Evolutionary conservation across 306 rosid species (phyloP).

Genomic region (Cucurbita argyrosperma): DNA sequence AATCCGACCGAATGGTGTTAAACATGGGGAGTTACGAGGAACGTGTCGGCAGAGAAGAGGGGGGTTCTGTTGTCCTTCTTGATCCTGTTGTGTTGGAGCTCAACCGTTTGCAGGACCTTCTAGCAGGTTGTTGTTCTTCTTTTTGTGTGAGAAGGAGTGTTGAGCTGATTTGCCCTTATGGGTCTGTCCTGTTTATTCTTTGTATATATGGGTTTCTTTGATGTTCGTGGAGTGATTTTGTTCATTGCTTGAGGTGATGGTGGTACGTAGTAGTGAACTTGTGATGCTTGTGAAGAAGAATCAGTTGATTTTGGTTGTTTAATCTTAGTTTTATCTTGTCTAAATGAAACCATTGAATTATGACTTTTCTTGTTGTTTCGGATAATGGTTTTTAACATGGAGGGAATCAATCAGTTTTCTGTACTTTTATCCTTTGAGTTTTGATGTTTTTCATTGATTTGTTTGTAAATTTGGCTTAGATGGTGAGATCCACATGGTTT

Average conservation of each 20-base stretch:
- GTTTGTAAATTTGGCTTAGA: no score
- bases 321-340: not conserved
- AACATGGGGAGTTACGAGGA: conserved; percentile 45
- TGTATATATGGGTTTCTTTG: not conserved
- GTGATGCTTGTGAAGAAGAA: no score
- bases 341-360: not conserved
- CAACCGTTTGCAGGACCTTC: conserved; percentile 52
- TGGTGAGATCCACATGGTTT: no score
- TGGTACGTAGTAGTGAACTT: no score
- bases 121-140: conserved; percentile 34
- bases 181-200: not conserved
- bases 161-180: not conserved
- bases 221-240: not conserved
- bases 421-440: not conserved
- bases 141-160: not conserved
- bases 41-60: conserved; percentile 32
- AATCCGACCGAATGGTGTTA: conserved; percentile 1
- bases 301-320: not conserved
- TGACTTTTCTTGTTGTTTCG: not conserved
- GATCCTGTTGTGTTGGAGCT: conserved; percentile 57
- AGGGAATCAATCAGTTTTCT: not conserved
- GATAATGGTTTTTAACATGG: not conserved
- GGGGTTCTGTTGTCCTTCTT: conserved; percentile 25
- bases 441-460: not conserved
- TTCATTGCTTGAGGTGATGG: no score